Evolutionary conservation across 2,329 filamentous ascomycete species (phyloP).

Genomic region (Hawksworthiomyces lignivorus): DNA sequence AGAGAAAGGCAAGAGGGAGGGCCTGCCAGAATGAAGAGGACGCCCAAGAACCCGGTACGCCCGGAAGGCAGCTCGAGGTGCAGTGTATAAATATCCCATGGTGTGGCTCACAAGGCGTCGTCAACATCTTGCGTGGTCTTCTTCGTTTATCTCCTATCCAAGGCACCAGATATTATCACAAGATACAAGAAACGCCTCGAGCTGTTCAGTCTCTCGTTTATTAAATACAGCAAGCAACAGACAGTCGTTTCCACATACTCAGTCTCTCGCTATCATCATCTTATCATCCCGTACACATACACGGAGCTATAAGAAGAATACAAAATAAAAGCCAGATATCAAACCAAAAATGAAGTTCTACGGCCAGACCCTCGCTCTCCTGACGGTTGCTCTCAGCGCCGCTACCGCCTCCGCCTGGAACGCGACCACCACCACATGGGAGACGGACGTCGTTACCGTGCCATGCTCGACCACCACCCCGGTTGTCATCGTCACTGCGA

Average conservation of each 20-base stretch:
- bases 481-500: constrained; percentile 5
- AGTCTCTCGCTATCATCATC: background rate
- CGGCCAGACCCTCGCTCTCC: constrained; percentile 5
- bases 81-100: too few relatives aligned
- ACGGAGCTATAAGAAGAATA: too few relatives aligned
- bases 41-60: too few relatives aligned
- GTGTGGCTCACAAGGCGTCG: too few relatives aligned
- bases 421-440: background rate
- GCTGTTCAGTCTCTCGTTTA: constrained; percentile 10
- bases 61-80: too few relatives aligned
- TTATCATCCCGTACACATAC: too few relatives aligned
- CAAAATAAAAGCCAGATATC: too few relatives aligned
- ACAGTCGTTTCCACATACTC: background rate
- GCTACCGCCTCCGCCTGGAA: constrained; percentile 3
- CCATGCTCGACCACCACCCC: background rate
- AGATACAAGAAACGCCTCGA: constrained; percentile 5
- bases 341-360: constrained; percentile 13
- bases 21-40: too few relatives aligned
- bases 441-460: constrained; percentile 4
- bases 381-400: constrained; percentile 10
- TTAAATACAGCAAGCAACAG: background rate
- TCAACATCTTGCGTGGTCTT: too few relatives aligned
- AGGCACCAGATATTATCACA: too few relatives aligned
- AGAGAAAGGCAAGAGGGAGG: too few relatives aligned
- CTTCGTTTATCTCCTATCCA: background rate